Evolutionary conservation across 768 basidiomycete genomes (phyloP), one percentile per base, ranked within the genome.

Genomic region (Cystoderma amianthinum): DNA sequence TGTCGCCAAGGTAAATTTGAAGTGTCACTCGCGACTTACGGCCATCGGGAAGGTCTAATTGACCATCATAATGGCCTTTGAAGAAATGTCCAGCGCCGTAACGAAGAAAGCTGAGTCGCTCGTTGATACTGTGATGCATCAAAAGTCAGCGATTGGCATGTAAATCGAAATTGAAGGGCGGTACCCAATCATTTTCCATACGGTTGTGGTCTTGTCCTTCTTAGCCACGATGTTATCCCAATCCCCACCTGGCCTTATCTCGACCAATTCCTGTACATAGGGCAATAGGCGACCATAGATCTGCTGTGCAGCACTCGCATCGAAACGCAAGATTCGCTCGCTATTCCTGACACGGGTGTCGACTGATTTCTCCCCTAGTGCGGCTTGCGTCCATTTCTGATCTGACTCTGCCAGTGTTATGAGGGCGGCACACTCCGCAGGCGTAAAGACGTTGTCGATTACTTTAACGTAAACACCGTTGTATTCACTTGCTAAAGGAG

Each of bases 21-120:
- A 70, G 44, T 0, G 69, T 72, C n/a, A 67, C 63, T 47, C 64
- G 65, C 2, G 66, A 64, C 41, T 66, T 65, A 22, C 55, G 54
- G 6, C 46, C 23, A 5, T 55, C 54, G n/a, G 58, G 53, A 2
- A 57, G 42, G 3, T 60, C 61, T 21, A 51, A 50, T 2, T 64
- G 49, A 1, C 67, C 68, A 38, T 69, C 68, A 38, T 65, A 63
- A 45, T 67, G 65, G 1, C 50, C 57, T 32, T 59, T 60, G 53
- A 70, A 68, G 45, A 63, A 68, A 42, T 71, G 60, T 1, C 67
- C 67, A 1, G 67, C 60, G 2, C 64, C 67, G 44, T 69, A 71
- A 23, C 66, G 60, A 15, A 71, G 49, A 45, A 71, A 70, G 32
- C 65, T 66, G 16, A 71, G 56, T 1, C 67, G 61, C 9, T 59